Evolutionary conservation across 495 filamentous ascomycete genomes (phyloP).

Genomic region (Aspergillus asperescens): DNA sequence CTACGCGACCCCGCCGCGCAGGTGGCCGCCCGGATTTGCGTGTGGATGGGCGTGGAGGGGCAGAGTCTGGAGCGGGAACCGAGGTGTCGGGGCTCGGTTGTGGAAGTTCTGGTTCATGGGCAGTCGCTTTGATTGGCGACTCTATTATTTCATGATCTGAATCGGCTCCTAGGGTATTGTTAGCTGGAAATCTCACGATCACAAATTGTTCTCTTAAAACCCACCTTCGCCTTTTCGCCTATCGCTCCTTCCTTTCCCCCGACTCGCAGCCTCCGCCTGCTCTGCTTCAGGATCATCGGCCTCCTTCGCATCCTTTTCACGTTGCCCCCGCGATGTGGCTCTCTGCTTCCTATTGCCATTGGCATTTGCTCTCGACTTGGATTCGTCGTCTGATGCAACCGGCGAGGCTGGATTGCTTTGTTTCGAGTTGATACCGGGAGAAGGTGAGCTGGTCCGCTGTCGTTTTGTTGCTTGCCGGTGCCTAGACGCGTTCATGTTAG

Average conservation of each 20-base stretch:
- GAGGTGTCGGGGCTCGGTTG: slow-evolving; percentile 52
- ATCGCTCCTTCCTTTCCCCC: slow-evolving; percentile 69
- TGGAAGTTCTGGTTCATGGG: slow-evolving; percentile 36
- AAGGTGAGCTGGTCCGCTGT: slow-evolving; percentile 70
- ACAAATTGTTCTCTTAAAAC: slow-evolving; percentile 11
- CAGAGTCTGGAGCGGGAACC: slow-evolving; percentile 39
- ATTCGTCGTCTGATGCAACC: slow-evolving; percentile 69
- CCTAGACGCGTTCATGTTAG: slow-evolving; percentile 34
- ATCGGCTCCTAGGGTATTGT: slow-evolving; percentile 22
- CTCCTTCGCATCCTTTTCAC: slow-evolving; percentile 69
- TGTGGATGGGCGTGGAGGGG: slow-evolving; percentile 41
- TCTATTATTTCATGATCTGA: slow-evolving; percentile 34
- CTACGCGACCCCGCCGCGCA: slow-evolving; percentile 59
- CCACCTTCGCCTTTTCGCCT: slow-evolving; percentile 72
- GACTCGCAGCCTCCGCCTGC: slow-evolving; percentile 62
- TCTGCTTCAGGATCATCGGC: slow-evolving; percentile 58
- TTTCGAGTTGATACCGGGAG: slow-evolving; percentile 53
- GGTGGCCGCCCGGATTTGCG: slow-evolving; percentile 67
- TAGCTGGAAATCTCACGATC: slow-evolving; percentile 5
- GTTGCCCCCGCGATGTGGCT: slow-evolving; percentile 59
- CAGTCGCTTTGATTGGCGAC: slow-evolving; percentile 37
- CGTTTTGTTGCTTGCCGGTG: slow-evolving; percentile 55
- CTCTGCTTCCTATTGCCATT: slow-evolving; percentile 61
- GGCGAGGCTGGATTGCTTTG: slow-evolving; percentile 41
- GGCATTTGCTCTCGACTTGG: slow-evolving; percentile 37